These are phyloP conservation scores for Ceriops decandra DNA, from an alignment of 345 rosid species.

Conservation along the genomic window DNA sequence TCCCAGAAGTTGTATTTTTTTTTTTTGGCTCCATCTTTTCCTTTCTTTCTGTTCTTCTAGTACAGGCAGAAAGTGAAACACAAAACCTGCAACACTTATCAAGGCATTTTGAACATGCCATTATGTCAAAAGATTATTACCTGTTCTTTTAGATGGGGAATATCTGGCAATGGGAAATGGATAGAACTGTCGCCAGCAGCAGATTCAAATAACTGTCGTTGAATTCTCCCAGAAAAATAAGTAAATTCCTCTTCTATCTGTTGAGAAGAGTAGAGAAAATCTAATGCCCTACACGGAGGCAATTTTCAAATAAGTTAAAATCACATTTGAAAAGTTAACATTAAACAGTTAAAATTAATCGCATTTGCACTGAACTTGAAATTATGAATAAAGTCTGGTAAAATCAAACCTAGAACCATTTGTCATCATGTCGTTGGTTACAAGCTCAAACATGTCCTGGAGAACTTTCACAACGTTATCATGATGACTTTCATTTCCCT, in stretches of 20 bases:
- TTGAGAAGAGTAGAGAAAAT: conserved; percentile 35
- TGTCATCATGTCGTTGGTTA: conserved; percentile 80
- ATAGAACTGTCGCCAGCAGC: conserved; percentile 43
- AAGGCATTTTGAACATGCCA: conserved; percentile 1
- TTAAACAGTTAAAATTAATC: too few species aligned
- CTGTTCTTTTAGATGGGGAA: conserved; percentile 66
- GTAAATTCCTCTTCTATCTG: conserved; percentile 34
- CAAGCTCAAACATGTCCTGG: conserved; percentile 89
- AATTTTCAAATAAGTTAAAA: background rate
- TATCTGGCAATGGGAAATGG: conserved; percentile 79
- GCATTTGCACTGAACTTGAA: background rate
- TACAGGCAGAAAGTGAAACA: conserved; percentile 22
- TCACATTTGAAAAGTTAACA: background rate
- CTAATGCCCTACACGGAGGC: conserved; percentile 9
- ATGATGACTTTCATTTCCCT: conserved; percentile 53
- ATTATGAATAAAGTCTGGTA: conserved; percentile 13
- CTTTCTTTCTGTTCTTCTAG: too few species aligned
- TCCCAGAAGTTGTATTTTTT: too few species aligned
- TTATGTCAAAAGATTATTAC: conserved; percentile 26
- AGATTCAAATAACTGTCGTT: conserved; percentile 72
- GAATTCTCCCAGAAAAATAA: conserved; percentile 42
- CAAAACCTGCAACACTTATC: background rate
- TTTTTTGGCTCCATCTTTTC: too few species aligned
- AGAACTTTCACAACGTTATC: conserved; percentile 68
- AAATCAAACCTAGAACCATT: conserved; percentile 60